phyloP scores from a whole-genome alignment of 1,284 basidiomycete genomes.

The Wallemia ichthyophaga region DNA sequence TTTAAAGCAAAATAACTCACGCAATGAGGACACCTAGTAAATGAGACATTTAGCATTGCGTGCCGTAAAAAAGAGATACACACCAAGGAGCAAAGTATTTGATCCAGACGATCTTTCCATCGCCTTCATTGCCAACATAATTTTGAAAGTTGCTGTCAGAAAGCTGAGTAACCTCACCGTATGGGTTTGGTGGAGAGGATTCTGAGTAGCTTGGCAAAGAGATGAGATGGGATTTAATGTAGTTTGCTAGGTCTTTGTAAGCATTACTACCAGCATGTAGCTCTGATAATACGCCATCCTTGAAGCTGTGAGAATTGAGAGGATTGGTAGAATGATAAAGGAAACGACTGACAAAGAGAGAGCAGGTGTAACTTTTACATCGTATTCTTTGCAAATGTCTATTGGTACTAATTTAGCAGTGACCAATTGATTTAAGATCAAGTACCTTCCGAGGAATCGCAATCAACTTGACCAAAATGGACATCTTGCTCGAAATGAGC shows the following conservation, averaged over 20 bases:
- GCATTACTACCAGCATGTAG: not conserved
- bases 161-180: not conserved
- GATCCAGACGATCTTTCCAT: not conserved
- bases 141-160: not conserved
- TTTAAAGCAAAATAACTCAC: not conserved
- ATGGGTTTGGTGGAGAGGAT: not conserved
- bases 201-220: not conserved
- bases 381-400: not conserved
- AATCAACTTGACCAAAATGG: not conserved
- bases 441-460: not conserved
- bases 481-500: not conserved
- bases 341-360: not conserved
- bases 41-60: not conserved
- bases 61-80: not conserved
- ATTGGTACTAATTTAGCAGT: not conserved
- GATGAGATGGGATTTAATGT: not conserved
- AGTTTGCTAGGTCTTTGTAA: not conserved
- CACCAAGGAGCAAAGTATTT: not conserved
- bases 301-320: not conserved
- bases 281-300: not conserved
- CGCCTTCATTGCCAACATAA: not conserved
- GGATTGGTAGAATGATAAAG: not conserved
- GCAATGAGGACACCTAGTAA: not conserved
- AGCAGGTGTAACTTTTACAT: not conserved
- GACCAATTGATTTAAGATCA: not conserved